A percentile compares a stretch with the other conserved stretches of the same genome.
These are phyloP conservation scores for Benincasa hispida DNA, from an alignment of 306 rosid species.

Conservation along the genomic window DNA sequence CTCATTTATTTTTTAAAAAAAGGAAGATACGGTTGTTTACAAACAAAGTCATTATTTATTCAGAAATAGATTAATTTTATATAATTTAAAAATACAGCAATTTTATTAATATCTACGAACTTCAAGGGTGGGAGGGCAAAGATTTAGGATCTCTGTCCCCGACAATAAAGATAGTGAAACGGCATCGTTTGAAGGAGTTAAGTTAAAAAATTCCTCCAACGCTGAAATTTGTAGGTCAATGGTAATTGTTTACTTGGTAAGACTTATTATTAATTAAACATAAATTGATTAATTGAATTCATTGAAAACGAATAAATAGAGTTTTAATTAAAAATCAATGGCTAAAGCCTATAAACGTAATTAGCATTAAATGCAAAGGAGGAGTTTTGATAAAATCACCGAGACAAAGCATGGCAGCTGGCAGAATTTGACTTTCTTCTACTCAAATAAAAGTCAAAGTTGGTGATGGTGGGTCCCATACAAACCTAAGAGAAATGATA, in stretches of 20 bases:
- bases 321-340: neutral
- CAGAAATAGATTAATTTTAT: too few species aligned
- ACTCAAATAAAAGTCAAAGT: neutral
- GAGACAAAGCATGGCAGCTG: neutral
- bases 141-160: neutral
- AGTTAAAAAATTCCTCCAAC: neutral
- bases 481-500: neutral
- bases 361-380: neutral
- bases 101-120: neutral
- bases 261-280: neutral
- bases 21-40: too few species aligned
- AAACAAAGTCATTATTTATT: too few species aligned
- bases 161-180: neutral
- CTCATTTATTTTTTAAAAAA: too few species aligned
- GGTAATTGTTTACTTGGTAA: neutral
- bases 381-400: neutral
- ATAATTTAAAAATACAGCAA: neutral
- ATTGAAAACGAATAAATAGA: neutral
- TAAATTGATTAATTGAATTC: neutral
- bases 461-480: neutral
- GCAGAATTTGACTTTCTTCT: neutral
- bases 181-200: neutral
- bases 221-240: neutral
- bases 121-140: neutral
- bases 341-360: neutral